Evolutionary conservation across 495 filamentous ascomycete genomes (phyloP).

Genomic region (Eremomyces bilateralis): DNA sequence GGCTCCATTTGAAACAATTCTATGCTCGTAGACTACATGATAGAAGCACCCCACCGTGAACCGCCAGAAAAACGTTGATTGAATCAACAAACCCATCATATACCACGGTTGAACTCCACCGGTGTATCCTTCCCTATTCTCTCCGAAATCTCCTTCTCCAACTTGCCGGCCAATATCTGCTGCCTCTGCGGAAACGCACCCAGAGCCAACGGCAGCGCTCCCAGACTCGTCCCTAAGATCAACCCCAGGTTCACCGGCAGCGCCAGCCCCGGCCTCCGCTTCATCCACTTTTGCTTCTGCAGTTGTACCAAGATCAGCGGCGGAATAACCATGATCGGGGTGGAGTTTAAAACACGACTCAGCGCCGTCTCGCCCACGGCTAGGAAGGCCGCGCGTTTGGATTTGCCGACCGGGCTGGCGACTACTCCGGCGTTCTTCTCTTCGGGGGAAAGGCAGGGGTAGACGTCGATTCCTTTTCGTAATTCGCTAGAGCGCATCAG

Average conservation of each 20-base stretch:
- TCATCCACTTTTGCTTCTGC: slow-evolving; percentile 57
- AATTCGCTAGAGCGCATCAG: slow-evolving; percentile 96
- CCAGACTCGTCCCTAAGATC: slow-evolving; percentile 58
- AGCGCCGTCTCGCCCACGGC: slow-evolving; percentile 85
- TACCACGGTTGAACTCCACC: slow-evolving; percentile 84
- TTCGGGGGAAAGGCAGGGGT: slow-evolving; percentile 40
- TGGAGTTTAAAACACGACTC: slow-evolving; percentile 74
- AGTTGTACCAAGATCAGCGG: slow-evolving; percentile 64
- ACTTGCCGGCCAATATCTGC: slow-evolving; percentile 39
- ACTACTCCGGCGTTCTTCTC: slow-evolving; percentile 38
- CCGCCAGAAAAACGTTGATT: not conserved
- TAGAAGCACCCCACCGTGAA: not conserved
- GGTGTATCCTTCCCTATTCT: slow-evolving; percentile 48
- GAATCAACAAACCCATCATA: slow-evolving; percentile 24
- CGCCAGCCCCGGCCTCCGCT: slow-evolving; percentile 43
- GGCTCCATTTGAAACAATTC: not conserved
- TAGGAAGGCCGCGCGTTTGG: slow-evolving; percentile 61
- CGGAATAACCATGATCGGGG: slow-evolving; percentile 90
- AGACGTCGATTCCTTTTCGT: slow-evolving; percentile 82
- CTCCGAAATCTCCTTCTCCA: slow-evolving; percentile 70
- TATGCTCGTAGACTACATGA: not conserved
- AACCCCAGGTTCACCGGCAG: slow-evolving; percentile 64
- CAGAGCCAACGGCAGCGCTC: slow-evolving; percentile 68
- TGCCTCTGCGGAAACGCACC: slow-evolving; percentile 86
- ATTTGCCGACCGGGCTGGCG: slow-evolving; percentile 59